A percentile compares a stretch with the other conserved stretches of the same genome.
These are phyloP conservation scores for Verticillium nonalfalfae DNA, from an alignment of 2,329 filamentous ascomycete species.

Conservation along the genomic window DNA sequence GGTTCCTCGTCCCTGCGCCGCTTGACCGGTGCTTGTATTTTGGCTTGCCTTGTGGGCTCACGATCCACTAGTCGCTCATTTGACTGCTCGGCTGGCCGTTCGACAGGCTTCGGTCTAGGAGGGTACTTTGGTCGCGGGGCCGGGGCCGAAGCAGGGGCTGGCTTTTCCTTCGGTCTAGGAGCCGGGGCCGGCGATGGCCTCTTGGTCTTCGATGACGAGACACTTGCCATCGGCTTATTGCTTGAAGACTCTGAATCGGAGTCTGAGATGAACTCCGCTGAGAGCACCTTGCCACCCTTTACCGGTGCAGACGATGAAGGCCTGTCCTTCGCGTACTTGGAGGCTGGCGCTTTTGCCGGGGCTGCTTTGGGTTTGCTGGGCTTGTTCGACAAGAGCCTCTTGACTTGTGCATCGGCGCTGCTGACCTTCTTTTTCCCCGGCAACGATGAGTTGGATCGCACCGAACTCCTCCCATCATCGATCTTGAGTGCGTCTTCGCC, in stretches of 20 bases:
- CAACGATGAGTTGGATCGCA: slow-evolving; percentile 41
- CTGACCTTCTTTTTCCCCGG: slow-evolving; percentile 51
- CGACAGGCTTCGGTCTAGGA: slow-evolving; percentile 24
- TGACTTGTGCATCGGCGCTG: slow-evolving; percentile 48
- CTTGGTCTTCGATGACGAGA: slow-evolving; percentile 20
- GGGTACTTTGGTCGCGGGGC: slow-evolving; percentile 21
- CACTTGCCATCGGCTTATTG: slow-evolving; percentile 34
- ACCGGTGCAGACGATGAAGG: slow-evolving; percentile 16
- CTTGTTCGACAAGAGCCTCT: slow-evolving; percentile 40
- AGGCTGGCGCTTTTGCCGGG: slow-evolving; percentile 1
- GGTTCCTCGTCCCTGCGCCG: slow-evolving; percentile 44
- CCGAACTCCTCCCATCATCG: slow-evolving; percentile 36
- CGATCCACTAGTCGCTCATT: slow-evolving; percentile 9
- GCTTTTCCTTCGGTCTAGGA: slow-evolving; percentile 21
- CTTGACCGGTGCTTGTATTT: slow-evolving; percentile 33
- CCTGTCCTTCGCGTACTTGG: slow-evolving; percentile 32
- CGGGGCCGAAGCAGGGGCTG: slow-evolving; percentile 11
- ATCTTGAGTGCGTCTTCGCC: slow-evolving; percentile 24
- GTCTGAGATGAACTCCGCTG: slow-evolving; percentile 49
- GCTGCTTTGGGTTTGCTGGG: slow-evolving; percentile 9
- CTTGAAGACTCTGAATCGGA: slow-evolving; percentile 52
- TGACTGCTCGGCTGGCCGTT: slow-evolving; percentile 16
- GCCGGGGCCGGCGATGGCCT: slow-evolving; percentile 12
- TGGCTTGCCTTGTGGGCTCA: slow-evolving; percentile 23
- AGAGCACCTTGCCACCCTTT: slow-evolving; percentile 40